phyloP scores from a whole-genome alignment of 129 eudicot genomes.

The Flaveria linearis region DNA sequence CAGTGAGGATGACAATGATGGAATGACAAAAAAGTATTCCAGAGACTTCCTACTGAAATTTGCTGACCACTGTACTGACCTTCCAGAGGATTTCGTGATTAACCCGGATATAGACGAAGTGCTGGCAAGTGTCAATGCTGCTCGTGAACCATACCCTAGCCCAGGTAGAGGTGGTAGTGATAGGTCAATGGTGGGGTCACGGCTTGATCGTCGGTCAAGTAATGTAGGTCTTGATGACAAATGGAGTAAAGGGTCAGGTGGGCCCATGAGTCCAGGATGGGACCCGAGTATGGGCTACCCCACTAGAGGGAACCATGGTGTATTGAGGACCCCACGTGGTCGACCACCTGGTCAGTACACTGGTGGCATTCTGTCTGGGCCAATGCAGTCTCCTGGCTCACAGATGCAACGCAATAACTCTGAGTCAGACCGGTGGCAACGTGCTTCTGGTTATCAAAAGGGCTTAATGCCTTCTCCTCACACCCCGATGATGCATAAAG shows the following conservation, averaged over 20 bases:
- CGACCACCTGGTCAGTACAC: slow-evolving; percentile 53
- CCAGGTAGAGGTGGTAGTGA: slow-evolving; percentile 62
- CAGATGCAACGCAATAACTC: slow-evolving; percentile 60
- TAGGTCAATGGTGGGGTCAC: slow-evolving; percentile 43
- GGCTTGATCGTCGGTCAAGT: slow-evolving; percentile 59
- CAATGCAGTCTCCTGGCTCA: slow-evolving; percentile 60
- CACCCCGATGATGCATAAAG: slow-evolving; percentile 83
- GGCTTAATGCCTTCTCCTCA: slow-evolving; percentile 84
- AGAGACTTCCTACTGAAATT: slow-evolving; percentile 93
- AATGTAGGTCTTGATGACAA: slow-evolving; percentile 56
- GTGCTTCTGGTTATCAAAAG: slow-evolving; percentile 58
- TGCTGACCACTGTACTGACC: slow-evolving; percentile 58
- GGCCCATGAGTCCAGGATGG: slow-evolving; percentile 47
- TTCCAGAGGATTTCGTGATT: slow-evolving; percentile 64
- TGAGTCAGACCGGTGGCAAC: slow-evolving; percentile 85
- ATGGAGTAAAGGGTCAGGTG: slow-evolving; percentile 67
- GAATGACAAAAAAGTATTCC: slow-evolving; percentile 63
- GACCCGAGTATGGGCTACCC: slow-evolving; percentile 53
- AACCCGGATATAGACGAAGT: slow-evolving; percentile 47
- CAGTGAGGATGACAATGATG: slow-evolving; percentile 56
- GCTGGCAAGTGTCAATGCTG: slow-evolving; percentile 33
- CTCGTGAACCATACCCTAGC: slow-evolving; percentile 57
- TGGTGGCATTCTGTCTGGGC: slow-evolving; percentile 72
- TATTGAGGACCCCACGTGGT: slow-evolving; percentile 64
- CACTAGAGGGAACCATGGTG: slow-evolving; percentile 64